Evolutionary conservation across 805 yeast genomes (phyloP), one percentile per base, ranked within the genome.

Genomic region (Candida montana): DNA sequence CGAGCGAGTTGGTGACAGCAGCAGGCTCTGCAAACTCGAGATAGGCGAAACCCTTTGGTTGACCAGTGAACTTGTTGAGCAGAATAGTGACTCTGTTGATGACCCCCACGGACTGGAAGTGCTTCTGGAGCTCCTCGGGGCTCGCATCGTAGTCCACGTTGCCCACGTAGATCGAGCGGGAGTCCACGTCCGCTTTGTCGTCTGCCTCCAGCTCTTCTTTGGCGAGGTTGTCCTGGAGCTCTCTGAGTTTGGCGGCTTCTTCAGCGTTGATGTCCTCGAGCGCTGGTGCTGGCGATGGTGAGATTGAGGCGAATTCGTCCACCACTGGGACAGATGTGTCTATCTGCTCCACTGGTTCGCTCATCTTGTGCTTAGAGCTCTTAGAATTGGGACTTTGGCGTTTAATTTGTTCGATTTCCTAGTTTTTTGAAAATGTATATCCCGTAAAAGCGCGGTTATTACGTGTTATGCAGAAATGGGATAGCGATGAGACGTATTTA

Each of bases 31-130:
- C 74, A 56, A 86, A 88, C 59, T 88, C 96, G 47, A 88, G 72
- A 60, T 86, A 88, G 2, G 95, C 95, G 64, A 73, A 86, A 1
- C 96, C 96, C 62, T 83, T 83, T 33, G 96, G 93, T 48, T 75
- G 81, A 7, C 95, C 95, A 0, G 93, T 79, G 52, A 66, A 62
- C 60, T 80, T 82, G 63, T 87, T 85, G 42, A 75, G 68, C 59
- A 83, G 64, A 35, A 88, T 86, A 3, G 93, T 86, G 27, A 87
- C 88, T 52, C 95, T 73, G 55, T 83, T 81, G 40, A 88, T 83
- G 7, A 76, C 71, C 1, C 95, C 95, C 35, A 79, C 78, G 3
- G 73, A 58, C 40, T 77, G 72, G 62, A 87, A 88, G 53, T 79
- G 84, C 46, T 79, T 72, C 53, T 85, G 91, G 30, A 88, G 68